Conservation (phyloP, 1,284 basidiomycete species). For the Cerioporus squamosus region DNA sequence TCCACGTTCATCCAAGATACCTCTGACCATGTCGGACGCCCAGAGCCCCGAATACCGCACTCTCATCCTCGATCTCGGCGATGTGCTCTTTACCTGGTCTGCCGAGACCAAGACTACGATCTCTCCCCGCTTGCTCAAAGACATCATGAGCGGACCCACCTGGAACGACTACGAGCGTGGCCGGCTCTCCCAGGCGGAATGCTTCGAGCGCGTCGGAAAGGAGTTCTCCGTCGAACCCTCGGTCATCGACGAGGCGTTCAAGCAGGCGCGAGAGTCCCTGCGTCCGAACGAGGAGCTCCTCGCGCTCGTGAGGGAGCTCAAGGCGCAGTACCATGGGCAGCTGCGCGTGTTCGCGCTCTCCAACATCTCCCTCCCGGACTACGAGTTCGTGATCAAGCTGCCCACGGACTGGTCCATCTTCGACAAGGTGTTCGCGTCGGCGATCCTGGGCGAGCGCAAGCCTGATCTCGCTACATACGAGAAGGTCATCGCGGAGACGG, state of each 20-base stretch:
- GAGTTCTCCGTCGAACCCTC: constrained; percentile 45
- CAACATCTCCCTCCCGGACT: constrained; percentile 62
- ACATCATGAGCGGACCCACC: constrained; percentile 48
- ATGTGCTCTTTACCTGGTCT: constrained; percentile 61
- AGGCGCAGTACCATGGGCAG: constrained; percentile 37
- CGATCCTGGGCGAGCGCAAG: constrained; percentile 40
- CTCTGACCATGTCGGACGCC: not conserved
- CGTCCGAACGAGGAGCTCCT: constrained; percentile 49
- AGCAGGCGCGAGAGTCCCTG: constrained; percentile 51
- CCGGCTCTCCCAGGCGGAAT: constrained; percentile 45
- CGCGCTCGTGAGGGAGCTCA: constrained; percentile 50
- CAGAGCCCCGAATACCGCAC: constrained; percentile 20
- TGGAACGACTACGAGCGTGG: constrained; percentile 60
- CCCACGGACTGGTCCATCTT: constrained; percentile 57
- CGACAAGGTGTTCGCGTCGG: constrained; percentile 58
- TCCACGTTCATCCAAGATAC: no score
- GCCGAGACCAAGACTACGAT: constrained; percentile 50
- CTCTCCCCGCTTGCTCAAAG: constrained; percentile 45
- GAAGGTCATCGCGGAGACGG: constrained; percentile 48
- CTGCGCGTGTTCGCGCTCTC: constrained; percentile 56
- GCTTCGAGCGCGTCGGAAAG: constrained; percentile 46
- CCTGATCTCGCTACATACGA: constrained; percentile 54
- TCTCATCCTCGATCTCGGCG: constrained; percentile 60
- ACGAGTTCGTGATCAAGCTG: constrained; percentile 43
- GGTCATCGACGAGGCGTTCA: constrained; percentile 48